A percentile compares a stretch with the other conserved stretches of the same genome.
These are phyloP conservation scores for Curvularia hawaiiensis DNA, from an alignment of 2,329 filamentous ascomycete species.

Conservation along the genomic window DNA sequence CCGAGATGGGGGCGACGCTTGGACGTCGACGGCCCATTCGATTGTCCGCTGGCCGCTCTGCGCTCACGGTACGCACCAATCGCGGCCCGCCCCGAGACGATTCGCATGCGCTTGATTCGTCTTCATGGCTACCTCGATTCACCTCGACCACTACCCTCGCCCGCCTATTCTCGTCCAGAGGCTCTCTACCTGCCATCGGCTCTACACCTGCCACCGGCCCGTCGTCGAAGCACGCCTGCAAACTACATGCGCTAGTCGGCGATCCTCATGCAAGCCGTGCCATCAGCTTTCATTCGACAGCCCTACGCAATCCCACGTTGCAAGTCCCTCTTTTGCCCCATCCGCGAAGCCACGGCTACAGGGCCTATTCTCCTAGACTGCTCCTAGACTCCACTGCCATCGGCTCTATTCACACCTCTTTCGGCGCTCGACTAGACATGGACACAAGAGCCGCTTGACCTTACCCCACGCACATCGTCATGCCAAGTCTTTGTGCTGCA, in stretches of 20 bases:
- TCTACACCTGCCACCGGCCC: not conserved
- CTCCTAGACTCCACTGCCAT: not conserved
- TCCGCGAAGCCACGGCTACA: conserved; percentile 18
- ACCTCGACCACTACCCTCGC: not conserved
- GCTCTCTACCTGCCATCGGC: not conserved
- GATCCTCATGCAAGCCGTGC: conserved; percentile 26
- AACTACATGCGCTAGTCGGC: conserved; percentile 14
- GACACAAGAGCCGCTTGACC: not conserved
- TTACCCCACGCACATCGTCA: not conserved
- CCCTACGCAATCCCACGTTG: conserved; percentile 25
- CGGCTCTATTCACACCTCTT: not conserved
- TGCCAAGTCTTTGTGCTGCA: conserved; percentile 4
- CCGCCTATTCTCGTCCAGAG: not conserved
- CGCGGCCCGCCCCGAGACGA: conserved; percentile 10
- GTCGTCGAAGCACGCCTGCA: conserved; percentile 10
- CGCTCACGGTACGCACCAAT: not conserved
- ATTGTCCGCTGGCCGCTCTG: not conserved
- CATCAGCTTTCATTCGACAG: conserved; percentile 33
- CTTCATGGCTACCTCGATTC: not conserved
- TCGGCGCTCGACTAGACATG: not conserved
- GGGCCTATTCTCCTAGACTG: not conserved
- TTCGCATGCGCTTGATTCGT: not conserved
- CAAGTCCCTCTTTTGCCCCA: conserved; percentile 34
- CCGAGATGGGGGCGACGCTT: conserved; percentile 11
- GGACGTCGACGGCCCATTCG: conserved; percentile 6